Percentiles rank a stretch among this genome's conserved stretches.
These are phyloP conservation scores for Draba incana DNA, from an alignment of 345 rosid species.

Conservation along the genomic window DNA sequence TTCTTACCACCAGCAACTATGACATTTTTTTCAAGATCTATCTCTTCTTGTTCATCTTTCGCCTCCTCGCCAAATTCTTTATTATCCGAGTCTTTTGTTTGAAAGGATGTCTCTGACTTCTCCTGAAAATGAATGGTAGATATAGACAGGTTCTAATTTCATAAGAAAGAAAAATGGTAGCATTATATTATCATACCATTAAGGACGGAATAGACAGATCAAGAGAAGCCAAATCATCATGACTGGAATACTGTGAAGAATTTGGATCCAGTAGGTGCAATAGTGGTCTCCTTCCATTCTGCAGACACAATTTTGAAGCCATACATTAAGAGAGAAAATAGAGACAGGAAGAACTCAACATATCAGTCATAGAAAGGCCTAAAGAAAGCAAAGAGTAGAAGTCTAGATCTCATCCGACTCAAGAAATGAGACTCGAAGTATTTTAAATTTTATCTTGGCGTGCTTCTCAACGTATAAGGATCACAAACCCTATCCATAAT, in stretches of 20 bases:
- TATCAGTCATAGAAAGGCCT: not conserved
- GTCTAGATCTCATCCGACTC: slow-evolving; percentile 2
- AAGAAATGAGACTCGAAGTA: not conserved
- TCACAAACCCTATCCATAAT: slow-evolving; percentile 73
- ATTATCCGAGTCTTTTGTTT: slow-evolving; percentile 41
- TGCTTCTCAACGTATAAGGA: slow-evolving; percentile 7
- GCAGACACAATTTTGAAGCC: slow-evolving; percentile 39
- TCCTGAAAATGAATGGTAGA: slow-evolving; percentile 45
- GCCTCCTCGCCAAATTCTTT: slow-evolving; percentile 44
- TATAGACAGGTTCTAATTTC: slow-evolving; percentile 1
- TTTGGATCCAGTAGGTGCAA: slow-evolving; percentile 86
- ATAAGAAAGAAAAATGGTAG: slow-evolving; percentile 8
- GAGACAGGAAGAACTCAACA: slow-evolving; percentile 10
- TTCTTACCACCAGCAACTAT: slow-evolving; percentile 64
- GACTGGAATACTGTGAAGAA: slow-evolving; percentile 71
- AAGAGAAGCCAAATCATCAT: slow-evolving; percentile 72
- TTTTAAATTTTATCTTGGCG: not conserved
- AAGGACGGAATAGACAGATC: slow-evolving; percentile 64
- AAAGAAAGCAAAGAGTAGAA: no score
- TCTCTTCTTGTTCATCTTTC: slow-evolving; percentile 38
- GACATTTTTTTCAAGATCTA: slow-evolving; percentile 42
- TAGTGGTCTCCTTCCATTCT: slow-evolving; percentile 79
- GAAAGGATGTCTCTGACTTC: slow-evolving; percentile 49
- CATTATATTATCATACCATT: slow-evolving; percentile 55
- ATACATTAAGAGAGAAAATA: slow-evolving; percentile 3